Base-by-base conservation (phyloP, 768 basidiomycete genomes). In the Psilocybe sp. region DNA sequence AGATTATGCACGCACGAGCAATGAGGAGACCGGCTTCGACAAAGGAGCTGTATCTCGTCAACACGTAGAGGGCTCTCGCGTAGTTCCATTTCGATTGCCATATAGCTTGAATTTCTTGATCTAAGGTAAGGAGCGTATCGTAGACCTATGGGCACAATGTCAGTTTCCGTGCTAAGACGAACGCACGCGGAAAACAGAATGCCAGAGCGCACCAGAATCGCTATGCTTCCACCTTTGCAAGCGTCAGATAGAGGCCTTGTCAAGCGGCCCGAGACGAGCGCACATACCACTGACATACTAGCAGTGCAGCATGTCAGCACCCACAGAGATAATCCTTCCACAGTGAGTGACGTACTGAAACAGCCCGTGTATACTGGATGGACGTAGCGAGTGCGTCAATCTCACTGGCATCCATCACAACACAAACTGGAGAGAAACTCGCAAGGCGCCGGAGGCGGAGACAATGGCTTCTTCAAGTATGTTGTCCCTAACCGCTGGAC, bases 41-140 rank as follows among this genome's bases (percentile, higher is more conserved):
- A 34, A 63, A 52, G 4, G 57, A 46, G 16, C 54, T 54, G 23
- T 63, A 63, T 46, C 58, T 54, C 35, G 56, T 57, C n/a, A 63
- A 19, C 28, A 63, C 12, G 39, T 59, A 63, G 33, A 63, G 42
- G 14, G 56, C 31, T 33, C 59, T 63, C 8, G 46, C 51, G n/a
- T 39, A 32, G 20, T 47, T 58, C 55, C 52, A 54, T 40, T 51
- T 49, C 14, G 49, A 35, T 15, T 33, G 38, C 61, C 62, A 63
- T 15, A 63, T 57, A 8, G 51, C 48, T 4, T 15, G 33, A 20
- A 56, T 15, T 28, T 63, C 62, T 40, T 47, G 37, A 46, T 56
- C 54, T 14, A 60, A 40, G 6, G 56, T 59, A 14, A 59, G 54
- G 34, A 56, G 36, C 16, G 52, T 46, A 18, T 62, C 61, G 37